These are phyloP conservation scores for Backusella tarrabulga DNA, from an alignment of 192 early-diverging fungal species.

Conservation along the genomic window DNA sequence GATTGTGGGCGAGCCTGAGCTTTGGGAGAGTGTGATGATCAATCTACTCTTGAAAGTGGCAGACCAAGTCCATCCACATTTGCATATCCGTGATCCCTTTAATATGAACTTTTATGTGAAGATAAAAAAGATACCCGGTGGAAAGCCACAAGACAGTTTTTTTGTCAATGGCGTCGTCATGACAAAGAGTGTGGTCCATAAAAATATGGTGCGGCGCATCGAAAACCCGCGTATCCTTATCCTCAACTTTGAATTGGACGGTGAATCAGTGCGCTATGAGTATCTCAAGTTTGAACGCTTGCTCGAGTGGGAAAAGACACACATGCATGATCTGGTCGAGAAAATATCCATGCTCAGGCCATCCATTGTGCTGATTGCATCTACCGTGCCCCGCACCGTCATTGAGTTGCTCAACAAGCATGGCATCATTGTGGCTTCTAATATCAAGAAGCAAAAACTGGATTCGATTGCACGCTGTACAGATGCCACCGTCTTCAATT, in stretches of 20 bases:
- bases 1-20: conserved; percentile 17
- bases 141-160: conserved; percentile 68
- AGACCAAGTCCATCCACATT: conserved; percentile 58
- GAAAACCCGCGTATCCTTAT: conserved; percentile 79
- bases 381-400: conserved; percentile 75
- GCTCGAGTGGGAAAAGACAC: conserved; percentile 78
- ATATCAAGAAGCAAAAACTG: conserved; percentile 82
- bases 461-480: conserved; percentile 85
- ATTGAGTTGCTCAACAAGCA: conserved; percentile 77
- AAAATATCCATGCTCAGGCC: conserved; percentile 77
- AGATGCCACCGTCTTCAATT: conserved; percentile 75
- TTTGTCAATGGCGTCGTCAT: conserved; percentile 90
- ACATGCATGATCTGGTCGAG: conserved; percentile 72
- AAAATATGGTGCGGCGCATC: conserved; percentile 76
- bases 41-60: conserved; percentile 64
- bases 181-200: conserved; percentile 88
- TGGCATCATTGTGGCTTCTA: conserved; percentile 75
- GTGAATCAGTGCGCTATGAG: not conserved
- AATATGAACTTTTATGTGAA: conserved; percentile 90
- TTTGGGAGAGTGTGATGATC: conserved; percentile 74
- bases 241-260: conserved; percentile 37
- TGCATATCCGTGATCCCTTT: conserved; percentile 75
- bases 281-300: conserved; percentile 56
- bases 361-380: conserved; percentile 76
- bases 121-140: conserved; percentile 93